These are phyloP conservation scores for Tremella mesenterica DNA, from an alignment of 768 basidiomycete species.

Conservation along the genomic window DNA sequence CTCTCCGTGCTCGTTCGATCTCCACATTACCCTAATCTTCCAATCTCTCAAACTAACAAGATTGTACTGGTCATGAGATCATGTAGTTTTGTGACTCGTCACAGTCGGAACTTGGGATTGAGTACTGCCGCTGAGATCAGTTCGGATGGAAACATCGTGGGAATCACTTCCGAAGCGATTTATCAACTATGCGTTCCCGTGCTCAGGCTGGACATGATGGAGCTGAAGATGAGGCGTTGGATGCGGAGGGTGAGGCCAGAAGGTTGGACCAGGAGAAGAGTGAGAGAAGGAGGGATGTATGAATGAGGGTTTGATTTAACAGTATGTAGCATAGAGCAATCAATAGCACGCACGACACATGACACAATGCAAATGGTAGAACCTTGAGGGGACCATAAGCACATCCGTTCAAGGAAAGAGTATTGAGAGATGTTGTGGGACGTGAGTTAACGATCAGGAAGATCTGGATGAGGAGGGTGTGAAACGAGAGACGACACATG, in stretches of 20 bases:
- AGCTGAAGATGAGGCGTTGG: slow-evolving; percentile 23
- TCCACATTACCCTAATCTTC: background rate
- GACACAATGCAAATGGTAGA: background rate
- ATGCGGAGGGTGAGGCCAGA: slow-evolving; percentile 16
- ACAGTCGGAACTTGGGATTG: background rate
- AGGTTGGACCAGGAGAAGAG: slow-evolving; percentile 8
- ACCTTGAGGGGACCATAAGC: background rate
- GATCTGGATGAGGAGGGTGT: background rate
- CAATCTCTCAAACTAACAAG: background rate
- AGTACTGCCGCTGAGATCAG: slow-evolving; percentile 12
- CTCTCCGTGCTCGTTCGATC: too few relatives aligned
- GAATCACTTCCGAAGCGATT: slow-evolving; percentile 29
- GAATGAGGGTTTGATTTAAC: slow-evolving; percentile 35
- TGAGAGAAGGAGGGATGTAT: slow-evolving; percentile 23
- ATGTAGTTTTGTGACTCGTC: too few relatives aligned
- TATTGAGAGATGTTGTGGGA: too few relatives aligned
- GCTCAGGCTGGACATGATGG: slow-evolving; percentile 28
- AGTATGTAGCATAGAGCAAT: too few relatives aligned
- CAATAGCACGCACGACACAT: background rate
- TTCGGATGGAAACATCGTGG: slow-evolving; percentile 41
- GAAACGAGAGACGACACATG: background rate
- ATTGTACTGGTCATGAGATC: background rate
- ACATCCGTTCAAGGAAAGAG: too few relatives aligned
- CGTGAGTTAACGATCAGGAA: background rate
- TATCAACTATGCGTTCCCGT: slow-evolving; percentile 22